Evolutionary conservation across 805 yeast genomes (phyloP).

Genomic region (Saccharomyces paradoxus): DNA sequence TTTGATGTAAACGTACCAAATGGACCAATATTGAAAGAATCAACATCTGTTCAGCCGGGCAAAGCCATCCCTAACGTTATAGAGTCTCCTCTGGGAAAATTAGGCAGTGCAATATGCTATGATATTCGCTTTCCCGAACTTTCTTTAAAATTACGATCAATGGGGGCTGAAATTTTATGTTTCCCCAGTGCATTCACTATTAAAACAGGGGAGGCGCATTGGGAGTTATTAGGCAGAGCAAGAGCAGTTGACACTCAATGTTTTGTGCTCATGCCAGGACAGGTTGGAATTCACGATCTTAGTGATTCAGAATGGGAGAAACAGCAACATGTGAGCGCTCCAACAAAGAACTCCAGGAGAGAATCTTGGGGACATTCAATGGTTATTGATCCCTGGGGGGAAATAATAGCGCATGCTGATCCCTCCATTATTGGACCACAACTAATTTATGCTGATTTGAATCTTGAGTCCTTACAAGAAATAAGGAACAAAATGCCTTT

Average conservation of each 20-base stretch:
- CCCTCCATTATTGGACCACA: slow-evolving; percentile 35
- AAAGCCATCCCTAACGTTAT: slow-evolving; percentile 44
- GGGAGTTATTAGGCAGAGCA: slow-evolving; percentile 72
- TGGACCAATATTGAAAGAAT: slow-evolving; percentile 76
- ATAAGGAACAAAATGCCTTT: slow-evolving; percentile 70
- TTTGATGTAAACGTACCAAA: slow-evolving; percentile 77
- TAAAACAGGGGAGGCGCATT: slow-evolving; percentile 85
- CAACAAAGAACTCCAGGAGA: slow-evolving; percentile 31
- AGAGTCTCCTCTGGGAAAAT: slow-evolving; percentile 48
- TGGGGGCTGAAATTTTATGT: slow-evolving; percentile 70
- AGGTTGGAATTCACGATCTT: slow-evolving; percentile 67
- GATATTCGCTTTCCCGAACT: slow-evolving; percentile 85
- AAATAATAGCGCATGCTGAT: slow-evolving; percentile 53
- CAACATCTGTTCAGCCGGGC: slow-evolving; percentile 79
- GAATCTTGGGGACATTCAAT: slow-evolving; percentile 81
- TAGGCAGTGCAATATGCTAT: slow-evolving; percentile 74
- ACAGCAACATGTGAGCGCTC: slow-evolving; percentile 1
- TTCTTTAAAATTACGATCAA: slow-evolving; percentile 50
- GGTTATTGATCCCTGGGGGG: slow-evolving; percentile 91
- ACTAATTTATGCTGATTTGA: slow-evolving; percentile 61
- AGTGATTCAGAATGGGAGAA: slow-evolving; percentile 32
- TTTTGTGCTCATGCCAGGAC: slow-evolving; percentile 84
- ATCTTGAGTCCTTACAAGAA: slow-evolving; percentile 38
- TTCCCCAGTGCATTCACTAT: slow-evolving; percentile 92
- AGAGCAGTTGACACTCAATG: slow-evolving; percentile 86